phyloP scores from a whole-genome alignment of 75 land plant genomes.

The Cryptomeria japonica region DNA sequence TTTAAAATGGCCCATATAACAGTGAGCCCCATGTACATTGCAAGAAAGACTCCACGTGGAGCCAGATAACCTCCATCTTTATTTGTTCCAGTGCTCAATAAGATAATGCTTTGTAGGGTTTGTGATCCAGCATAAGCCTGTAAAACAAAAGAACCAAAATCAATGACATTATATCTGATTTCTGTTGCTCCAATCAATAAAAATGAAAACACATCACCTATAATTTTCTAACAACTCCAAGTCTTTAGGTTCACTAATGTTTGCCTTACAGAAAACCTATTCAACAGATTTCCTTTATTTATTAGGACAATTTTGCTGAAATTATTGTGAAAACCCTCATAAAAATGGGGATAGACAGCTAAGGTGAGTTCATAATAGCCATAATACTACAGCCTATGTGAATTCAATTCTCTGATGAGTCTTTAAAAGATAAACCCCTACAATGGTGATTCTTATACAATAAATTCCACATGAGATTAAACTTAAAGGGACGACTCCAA shows the following conservation, averaged over 20 bases:
- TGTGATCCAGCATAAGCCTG: slow-evolving; percentile 95
- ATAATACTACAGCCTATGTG: background rate
- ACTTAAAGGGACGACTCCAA: background rate
- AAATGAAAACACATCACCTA: background rate
- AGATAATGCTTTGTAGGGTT: slow-evolving; percentile 75
- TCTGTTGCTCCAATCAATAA: background rate
- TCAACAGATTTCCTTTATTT: background rate
- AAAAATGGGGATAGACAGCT: background rate
- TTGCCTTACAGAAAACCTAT: background rate
- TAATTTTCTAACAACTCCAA: background rate
- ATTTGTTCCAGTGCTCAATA: slow-evolving; percentile 79
- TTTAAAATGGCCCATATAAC: slow-evolving; percentile 87
- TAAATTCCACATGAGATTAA: background rate
- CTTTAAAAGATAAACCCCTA: background rate
- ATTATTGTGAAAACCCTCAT: background rate
- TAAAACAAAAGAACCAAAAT: background rate
- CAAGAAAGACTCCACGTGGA: slow-evolving; percentile 75
- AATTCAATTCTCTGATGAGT: background rate
- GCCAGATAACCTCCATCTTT: slow-evolving; percentile 87
- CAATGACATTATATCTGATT: background rate
- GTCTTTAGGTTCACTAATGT: background rate
- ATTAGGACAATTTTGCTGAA: background rate
- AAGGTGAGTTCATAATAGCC: background rate
- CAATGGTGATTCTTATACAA: background rate
- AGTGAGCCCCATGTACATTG: slow-evolving; percentile 76